Conservation (phyloP, 805 yeast species). For the Monosporozyma aerobia region DNA sequence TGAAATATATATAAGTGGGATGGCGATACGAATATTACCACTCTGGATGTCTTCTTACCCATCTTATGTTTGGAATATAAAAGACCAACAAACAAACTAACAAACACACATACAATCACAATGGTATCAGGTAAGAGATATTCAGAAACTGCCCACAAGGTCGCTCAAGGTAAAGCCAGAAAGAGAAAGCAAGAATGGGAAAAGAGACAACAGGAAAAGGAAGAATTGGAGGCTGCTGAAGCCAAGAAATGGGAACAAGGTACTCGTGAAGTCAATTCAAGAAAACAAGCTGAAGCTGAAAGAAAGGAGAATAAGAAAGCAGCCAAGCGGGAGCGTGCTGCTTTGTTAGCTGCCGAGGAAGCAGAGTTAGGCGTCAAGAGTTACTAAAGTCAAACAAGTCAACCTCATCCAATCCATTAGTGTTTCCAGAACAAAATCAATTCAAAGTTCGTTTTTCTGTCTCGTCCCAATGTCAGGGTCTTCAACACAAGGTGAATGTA, state of each 20-base stretch:
- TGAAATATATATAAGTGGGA: background rate
- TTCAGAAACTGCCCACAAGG: constrained; percentile 23
- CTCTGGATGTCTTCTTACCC: background rate
- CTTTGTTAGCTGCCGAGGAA: constrained; percentile 21
- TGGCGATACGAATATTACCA: background rate
- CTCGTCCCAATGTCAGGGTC: background rate
- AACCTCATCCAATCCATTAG: background rate
- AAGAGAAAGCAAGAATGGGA: constrained; percentile 20
- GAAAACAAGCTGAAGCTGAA: constrained; percentile 13
- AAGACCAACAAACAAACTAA: background rate
- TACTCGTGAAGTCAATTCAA: constrained; percentile 13
- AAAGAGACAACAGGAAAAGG: constrained; percentile 14
- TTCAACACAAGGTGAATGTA: background rate
- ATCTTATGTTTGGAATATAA: background rate
- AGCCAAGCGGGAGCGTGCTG: constrained; percentile 21
- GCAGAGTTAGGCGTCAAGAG: constrained; percentile 14
- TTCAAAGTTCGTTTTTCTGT: background rate
- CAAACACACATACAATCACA: constrained; percentile 2
- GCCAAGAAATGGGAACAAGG: constrained; percentile 24
- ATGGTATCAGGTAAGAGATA: constrained; percentile 22
- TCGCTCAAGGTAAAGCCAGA: constrained; percentile 24
- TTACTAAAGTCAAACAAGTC: constrained; percentile 1
- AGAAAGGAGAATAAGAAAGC: constrained; percentile 14
- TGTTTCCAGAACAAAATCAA: background rate
- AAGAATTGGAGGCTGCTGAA: constrained; percentile 15